Evolutionary conservation across 2,329 filamentous ascomycete genomes (phyloP), one percentile per base, ranked within the genome.

Genomic region (Colletotrichum echinochloae): DNA sequence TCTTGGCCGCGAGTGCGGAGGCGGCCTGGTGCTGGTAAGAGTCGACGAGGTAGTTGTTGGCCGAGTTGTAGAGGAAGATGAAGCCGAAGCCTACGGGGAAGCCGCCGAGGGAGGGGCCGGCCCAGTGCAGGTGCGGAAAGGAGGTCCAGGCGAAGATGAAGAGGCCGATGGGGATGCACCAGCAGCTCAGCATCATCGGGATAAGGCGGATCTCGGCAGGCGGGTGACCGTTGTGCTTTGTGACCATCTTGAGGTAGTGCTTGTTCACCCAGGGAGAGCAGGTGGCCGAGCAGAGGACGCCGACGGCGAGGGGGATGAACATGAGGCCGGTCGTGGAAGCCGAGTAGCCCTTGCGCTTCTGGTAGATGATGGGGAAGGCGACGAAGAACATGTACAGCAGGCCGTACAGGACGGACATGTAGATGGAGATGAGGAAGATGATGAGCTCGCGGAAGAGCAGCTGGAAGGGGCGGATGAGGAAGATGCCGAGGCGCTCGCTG

Each of bases 401-500:
- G 12, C 91, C 91, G 79, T 93, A 94, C 16, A 95, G 85, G 1
- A 96, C 92, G 2, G 89, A 91, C 93, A 96, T 97, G 84, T 97
- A 97, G 1, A 97, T 74, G 0, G 91, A 90, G 75, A 97, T 91
- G 76, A 96, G 89, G 74, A 97, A 88, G 59, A 97, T 93, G 76
- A 97, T 97, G 48, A 92, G 89, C 80, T 97, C 94, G 71, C 87
- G 83, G 80, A 96, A 95, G 41, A 97, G 88, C 2, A 97, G 89
- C 83, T 96, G 93, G 83, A 97, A 93, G 1, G 94, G 94, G 5
- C 94, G 89, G 73, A 96, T 78, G 48, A 97, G 83, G 85, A 96
- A 95, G 74, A 96, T 86, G 28, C 84, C 82, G 35, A 97, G 82
- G 59, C 91, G 88, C 77, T 96, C 91, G 5, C 82, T 80, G 64